phyloP scores from a whole-genome alignment of 192 early-diverging fungal genomes.

The Geranomyces michiganensis region DNA sequence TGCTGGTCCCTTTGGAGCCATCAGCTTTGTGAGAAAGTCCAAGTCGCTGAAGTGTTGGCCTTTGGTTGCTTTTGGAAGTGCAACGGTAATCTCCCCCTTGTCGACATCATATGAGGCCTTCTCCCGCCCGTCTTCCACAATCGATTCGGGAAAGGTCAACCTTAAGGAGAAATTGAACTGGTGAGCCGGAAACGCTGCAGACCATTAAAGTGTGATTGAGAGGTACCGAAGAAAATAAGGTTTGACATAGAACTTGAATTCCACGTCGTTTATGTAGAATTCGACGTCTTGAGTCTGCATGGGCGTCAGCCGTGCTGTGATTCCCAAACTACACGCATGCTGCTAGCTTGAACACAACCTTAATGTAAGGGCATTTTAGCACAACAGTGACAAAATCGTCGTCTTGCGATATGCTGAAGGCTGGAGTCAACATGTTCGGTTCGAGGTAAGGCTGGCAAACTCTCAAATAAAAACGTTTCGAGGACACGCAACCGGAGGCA shows the following conservation, averaged over 20 bases:
- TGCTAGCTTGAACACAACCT: slow-evolving; percentile 38
- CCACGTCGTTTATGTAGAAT: slow-evolving; percentile 75
- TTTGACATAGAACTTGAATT: slow-evolving; percentile 85
- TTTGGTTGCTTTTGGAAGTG: slow-evolving; percentile 75
- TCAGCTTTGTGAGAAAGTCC: slow-evolving; percentile 84
- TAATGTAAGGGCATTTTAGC: slow-evolving; percentile 83
- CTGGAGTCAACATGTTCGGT: slow-evolving; percentile 90
- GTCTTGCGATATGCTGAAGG: slow-evolving; percentile 79
- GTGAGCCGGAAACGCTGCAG: neutral
- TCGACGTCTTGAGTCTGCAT: slow-evolving; percentile 82
- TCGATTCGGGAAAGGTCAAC: slow-evolving; percentile 76
- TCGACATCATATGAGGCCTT: slow-evolving; percentile 80
- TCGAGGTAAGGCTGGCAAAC: too few relatives aligned
- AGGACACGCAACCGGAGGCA: too few relatives aligned
- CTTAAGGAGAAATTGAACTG: slow-evolving; percentile 39
- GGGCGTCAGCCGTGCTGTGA: neutral
- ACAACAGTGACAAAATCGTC: slow-evolving; percentile 71
- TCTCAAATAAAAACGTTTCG: too few relatives aligned
- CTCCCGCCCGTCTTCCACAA: slow-evolving; percentile 86
- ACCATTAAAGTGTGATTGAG: neutral
- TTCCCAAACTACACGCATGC: neutral
- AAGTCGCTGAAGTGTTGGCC: slow-evolving; percentile 87
- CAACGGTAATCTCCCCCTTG: slow-evolving; percentile 70
- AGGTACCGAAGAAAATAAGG: slow-evolving; percentile 88
- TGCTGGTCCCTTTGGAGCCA: slow-evolving; percentile 54